phyloP scores from a whole-genome alignment of 768 basidiomycete genomes.

The Trametes sanguinea region DNA sequence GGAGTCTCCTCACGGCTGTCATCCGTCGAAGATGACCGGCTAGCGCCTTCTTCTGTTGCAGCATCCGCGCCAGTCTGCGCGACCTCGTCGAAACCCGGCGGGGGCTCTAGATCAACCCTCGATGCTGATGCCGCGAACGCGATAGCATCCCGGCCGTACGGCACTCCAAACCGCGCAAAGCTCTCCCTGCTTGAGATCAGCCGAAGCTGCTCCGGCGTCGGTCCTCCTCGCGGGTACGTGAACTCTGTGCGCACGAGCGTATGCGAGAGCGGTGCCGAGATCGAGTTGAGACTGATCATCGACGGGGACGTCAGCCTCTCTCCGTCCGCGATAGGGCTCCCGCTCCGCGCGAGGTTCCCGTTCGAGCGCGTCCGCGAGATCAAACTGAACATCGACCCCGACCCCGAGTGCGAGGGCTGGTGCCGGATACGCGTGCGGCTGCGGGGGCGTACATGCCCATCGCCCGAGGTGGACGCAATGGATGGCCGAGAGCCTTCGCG shows the following conservation, averaged over 20 bases:
- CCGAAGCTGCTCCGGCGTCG: slow-evolving; percentile 64
- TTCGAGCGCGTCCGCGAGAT: slow-evolving; percentile 48
- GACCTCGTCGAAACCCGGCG: slow-evolving; percentile 35
- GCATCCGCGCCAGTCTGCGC: slow-evolving; percentile 2
- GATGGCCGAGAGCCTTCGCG: slow-evolving; percentile 29
- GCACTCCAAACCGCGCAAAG: slow-evolving; percentile 69
- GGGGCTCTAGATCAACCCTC: slow-evolving; percentile 44
- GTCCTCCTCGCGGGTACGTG: slow-evolving; percentile 61
- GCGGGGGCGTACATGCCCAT: slow-evolving; percentile 13
- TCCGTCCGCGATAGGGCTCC: slow-evolving; percentile 1
- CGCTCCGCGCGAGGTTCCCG: slow-evolving; percentile 36
- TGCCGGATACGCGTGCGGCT: slow-evolving; percentile 35
- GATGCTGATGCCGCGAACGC: slow-evolving; percentile 59
- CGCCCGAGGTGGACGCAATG: slow-evolving; percentile 27
- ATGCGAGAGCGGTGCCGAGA: slow-evolving; percentile 76
- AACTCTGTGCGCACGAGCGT: slow-evolving; percentile 73
- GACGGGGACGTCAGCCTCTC: slow-evolving; percentile 59
- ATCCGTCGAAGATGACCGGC: too few species aligned
- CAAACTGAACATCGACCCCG: slow-evolving; percentile 36
- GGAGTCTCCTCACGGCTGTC: too few species aligned
- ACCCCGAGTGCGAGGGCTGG: slow-evolving; percentile 41
- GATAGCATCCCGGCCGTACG: slow-evolving; percentile 74
- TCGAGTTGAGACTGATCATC: slow-evolving; percentile 68
- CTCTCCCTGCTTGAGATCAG: slow-evolving; percentile 69
- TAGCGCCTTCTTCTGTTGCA: too few species aligned